Evolutionary conservation across 805 yeast genomes (phyloP).

Genomic region (Yueomyces sp.): DNA sequence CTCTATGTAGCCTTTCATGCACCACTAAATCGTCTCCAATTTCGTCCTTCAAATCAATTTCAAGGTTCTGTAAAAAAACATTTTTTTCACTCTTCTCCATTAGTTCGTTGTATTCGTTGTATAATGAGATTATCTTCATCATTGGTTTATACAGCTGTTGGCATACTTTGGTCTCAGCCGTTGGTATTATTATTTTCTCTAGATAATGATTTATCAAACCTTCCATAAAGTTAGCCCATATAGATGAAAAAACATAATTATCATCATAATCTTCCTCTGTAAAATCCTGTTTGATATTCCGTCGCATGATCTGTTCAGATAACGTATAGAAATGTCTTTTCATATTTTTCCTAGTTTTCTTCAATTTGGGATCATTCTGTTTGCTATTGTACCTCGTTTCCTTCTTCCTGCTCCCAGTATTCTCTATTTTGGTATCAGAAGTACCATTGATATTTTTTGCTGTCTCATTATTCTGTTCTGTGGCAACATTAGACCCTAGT

Average conservation of each 20-base stretch:
- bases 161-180: constrained; percentile 25
- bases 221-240: constrained; percentile 28
- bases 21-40: constrained; percentile 7
- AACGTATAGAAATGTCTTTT: constrained; percentile 11
- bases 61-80: constrained; percentile 16
- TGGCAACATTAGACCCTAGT: constrained; percentile 5
- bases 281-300: constrained; percentile 23
- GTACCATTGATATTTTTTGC: background rate
- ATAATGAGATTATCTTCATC: constrained; percentile 25
- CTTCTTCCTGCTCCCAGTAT: background rate
- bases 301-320: constrained; percentile 21
- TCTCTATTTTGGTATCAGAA: background rate
- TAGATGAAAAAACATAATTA: constrained; percentile 24
- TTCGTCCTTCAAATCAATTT: background rate
- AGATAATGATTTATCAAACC: constrained; percentile 25
- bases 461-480: background rate
- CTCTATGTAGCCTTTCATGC: constrained; percentile 19
- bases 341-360: background rate
- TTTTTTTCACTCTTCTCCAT: constrained; percentile 25
- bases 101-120: constrained; percentile 24
- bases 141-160: constrained; percentile 25
- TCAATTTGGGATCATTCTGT: background rate
- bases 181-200: constrained; percentile 23
- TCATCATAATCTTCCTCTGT: constrained; percentile 20
- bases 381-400: background rate